Conservation (phyloP, 192 early-diverging fungal species). For the Cladochytrium replicatum region DNA sequence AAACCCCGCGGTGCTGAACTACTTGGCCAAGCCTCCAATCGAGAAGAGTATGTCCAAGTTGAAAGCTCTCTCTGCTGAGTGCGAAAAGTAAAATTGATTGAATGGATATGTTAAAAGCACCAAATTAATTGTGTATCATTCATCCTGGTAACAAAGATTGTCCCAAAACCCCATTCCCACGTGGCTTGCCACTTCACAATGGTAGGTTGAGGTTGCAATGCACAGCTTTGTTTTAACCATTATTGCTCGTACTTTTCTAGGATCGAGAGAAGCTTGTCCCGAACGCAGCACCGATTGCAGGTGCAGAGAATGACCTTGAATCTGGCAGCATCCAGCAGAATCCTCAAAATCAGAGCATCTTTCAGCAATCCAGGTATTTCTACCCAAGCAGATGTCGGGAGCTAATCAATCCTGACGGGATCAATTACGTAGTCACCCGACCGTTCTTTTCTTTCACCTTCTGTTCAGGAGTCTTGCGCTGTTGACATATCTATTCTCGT, state of each 20-base stretch:
- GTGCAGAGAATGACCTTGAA: constrained; percentile 12
- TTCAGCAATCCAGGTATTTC: constrained; percentile 23
- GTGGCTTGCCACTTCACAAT: too few relatives aligned
- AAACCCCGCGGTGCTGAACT: constrained; percentile 43
- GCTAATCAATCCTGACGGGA: not conserved
- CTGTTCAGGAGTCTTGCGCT: constrained; percentile 78
- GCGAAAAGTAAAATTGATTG: constrained; percentile 12
- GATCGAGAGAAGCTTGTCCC: constrained; percentile 14
- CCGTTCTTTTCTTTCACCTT: constrained; percentile 82
- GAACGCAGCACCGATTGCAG: constrained; percentile 19
- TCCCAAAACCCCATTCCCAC: too few relatives aligned
- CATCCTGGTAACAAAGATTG: too few relatives aligned
- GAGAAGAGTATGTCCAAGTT: constrained; percentile 38
- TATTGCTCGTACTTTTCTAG: too few relatives aligned
- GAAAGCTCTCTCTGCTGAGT: constrained; percentile 39
- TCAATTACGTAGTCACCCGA: constrained; percentile 91
- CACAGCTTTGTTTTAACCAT: too few relatives aligned
- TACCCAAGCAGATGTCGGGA: not conserved
- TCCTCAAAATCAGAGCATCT: constrained; percentile 24
- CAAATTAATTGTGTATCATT: too few relatives aligned
- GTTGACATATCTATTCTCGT: constrained; percentile 75
- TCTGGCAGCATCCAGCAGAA: too few relatives aligned
- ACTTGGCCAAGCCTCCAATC: constrained; percentile 45
- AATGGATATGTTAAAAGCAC: too few relatives aligned
- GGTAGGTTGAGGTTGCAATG: too few relatives aligned